Base-by-base conservation (phyloP, 169 alveolate genomes). In the Cryptosporidium xiaoi region DNA sequence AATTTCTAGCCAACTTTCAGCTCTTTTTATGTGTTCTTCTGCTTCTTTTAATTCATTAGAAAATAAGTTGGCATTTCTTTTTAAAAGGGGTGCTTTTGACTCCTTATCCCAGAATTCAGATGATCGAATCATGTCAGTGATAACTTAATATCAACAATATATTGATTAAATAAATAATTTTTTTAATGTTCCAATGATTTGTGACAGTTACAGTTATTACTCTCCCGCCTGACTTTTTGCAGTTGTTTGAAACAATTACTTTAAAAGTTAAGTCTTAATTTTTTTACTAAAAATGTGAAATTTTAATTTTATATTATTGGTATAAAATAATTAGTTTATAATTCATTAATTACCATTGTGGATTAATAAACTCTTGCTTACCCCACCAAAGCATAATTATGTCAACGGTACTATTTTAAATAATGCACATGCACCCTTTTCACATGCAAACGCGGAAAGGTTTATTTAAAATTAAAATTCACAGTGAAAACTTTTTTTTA, bases 21-120 rank as follows among this genome's bases (percentile, higher is more conserved):
- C 93, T 7, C 91, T 64, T 51, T 48, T 24, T 12, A 77, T n/a
- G 24, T 64, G 90, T 50, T 64, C 16, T 15, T 46, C 58, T 87
- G 60, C 66, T 55, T 44, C 65, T 5, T 92, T 83, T 36, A 69
- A 68, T 18, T 90, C 91, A 6, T 71, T 44, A 8, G 64, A 48
- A 36, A 91, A 31, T 36, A 64, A 67, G 24, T 51, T 58, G 10
- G 84, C 91, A 56, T 91, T 91, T 6, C 93, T 85, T 20, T 90
- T 83, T 51, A 91, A 83, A 31, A 91, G 82, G 2, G 93, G 94
- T 18, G 94, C 92, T 53, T 90, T 92, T 58, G 62, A 36, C 71
- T 91, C 94, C 27, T 62, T 69, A 24, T 69, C 67, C 94, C 94
- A 91, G 71, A 91, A 91, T 2, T 50, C 67, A 13, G 55, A 62